Evolutionary conservation across 2,329 filamentous ascomycete species (phyloP).

Genomic region (Fusarium phyllophilum): DNA sequence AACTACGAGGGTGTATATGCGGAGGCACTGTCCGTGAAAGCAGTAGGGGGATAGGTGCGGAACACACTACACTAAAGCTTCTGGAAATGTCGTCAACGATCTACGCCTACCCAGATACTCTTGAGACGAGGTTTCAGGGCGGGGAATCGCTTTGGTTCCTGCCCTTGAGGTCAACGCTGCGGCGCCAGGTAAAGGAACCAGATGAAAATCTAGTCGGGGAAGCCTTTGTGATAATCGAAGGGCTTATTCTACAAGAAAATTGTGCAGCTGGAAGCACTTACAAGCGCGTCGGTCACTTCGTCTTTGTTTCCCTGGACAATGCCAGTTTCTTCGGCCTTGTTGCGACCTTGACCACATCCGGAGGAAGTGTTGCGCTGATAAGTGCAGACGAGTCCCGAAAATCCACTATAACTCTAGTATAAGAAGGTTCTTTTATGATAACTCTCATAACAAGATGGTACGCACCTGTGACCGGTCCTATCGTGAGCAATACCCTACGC

Average conservation of each 20-base stretch:
- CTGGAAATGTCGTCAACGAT: background rate
- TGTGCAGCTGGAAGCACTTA: background rate
- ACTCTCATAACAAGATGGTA: no score
- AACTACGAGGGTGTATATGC: background rate
- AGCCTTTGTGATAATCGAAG: background rate
- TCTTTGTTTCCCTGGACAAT: background rate
- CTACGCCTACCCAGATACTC: background rate
- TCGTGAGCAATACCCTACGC: background rate
- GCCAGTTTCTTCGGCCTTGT: background rate
- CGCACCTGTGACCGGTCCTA: no score
- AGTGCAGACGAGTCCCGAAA: background rate
- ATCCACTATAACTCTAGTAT: background rate
- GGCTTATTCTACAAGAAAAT: background rate
- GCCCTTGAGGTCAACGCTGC: background rate
- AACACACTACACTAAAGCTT: fast-evolving
- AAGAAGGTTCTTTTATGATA: fast-evolving
- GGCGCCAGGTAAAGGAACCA: background rate
- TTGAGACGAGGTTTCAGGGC: background rate
- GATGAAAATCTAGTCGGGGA: background rate
- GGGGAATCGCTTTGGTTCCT: background rate
- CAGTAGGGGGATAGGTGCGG: no score
- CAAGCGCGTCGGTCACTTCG: background rate
- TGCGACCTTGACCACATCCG: background rate
- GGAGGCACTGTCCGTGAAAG: background rate
- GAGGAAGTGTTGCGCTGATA: background rate